phyloP scores from a whole-genome alignment of 2,329 filamentous ascomycete species.

The Cladosporium halotolerans region DNA sequence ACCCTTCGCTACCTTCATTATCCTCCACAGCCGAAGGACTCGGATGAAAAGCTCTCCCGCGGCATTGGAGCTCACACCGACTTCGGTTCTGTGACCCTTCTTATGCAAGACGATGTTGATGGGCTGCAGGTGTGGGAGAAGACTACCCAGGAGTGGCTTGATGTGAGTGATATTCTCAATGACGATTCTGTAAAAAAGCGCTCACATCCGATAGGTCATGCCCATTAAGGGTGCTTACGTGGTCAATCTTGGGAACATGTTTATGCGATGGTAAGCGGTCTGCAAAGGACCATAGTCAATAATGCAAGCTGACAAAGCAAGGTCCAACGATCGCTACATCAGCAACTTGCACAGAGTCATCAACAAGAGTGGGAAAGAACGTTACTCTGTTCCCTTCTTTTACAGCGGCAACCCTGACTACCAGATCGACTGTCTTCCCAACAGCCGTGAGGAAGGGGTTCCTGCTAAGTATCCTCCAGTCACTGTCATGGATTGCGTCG shows the following conservation, averaged over 20 bases:
- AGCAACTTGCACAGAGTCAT: slow-evolving; percentile 52
- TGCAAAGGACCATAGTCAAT: neutral
- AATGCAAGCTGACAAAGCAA: neutral
- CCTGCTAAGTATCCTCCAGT: slow-evolving; percentile 8
- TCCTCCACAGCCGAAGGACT: slow-evolving; percentile 20
- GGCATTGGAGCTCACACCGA: slow-evolving; percentile 33
- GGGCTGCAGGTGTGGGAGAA: slow-evolving; percentile 34
- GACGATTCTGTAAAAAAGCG: neutral
- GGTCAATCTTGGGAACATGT: slow-evolving; percentile 15
- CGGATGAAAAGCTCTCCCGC: slow-evolving; percentile 30
- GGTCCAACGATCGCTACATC: slow-evolving; percentile 49
- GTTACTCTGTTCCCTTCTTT: slow-evolving; percentile 54
- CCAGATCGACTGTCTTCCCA: slow-evolving; percentile 12
- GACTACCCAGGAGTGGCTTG: slow-evolving; percentile 25
- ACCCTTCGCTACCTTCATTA: slow-evolving; percentile 35
- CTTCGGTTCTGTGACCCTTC: slow-evolving; percentile 16
- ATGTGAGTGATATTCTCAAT: slow-evolving; percentile 17
- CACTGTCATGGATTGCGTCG: slow-evolving; percentile 9
- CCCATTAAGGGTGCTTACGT: slow-evolving; percentile 22
- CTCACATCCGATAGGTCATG: neutral
- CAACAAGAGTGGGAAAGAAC: slow-evolving; percentile 44
- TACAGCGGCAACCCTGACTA: slow-evolving; percentile 49
- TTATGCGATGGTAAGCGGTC: slow-evolving; percentile 4
- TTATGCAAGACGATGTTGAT: slow-evolving; percentile 36
- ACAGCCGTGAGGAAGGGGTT: slow-evolving; percentile 5